Percentiles rank a stretch among this genome's conserved stretches.
These are phyloP conservation scores for Hemisphaericaspora xylanilytica DNA, from an alignment of 1,139 yeast species.

Conservation along the genomic window DNA sequence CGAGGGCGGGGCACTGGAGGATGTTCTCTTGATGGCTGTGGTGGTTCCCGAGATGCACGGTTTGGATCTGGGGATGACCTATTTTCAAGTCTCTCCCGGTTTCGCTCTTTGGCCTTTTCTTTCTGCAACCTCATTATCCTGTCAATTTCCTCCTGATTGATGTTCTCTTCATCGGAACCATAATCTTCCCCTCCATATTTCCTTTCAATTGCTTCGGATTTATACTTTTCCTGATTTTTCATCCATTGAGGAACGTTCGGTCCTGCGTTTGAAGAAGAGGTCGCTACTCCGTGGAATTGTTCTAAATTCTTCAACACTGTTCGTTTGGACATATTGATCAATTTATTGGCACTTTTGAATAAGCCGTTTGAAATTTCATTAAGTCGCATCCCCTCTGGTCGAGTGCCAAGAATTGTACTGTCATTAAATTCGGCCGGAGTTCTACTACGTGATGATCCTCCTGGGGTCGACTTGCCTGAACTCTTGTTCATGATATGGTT, in stretches of 20 bases:
- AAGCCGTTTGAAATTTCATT: constrained; percentile 64
- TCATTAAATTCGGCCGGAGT: constrained; percentile 6
- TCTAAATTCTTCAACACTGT: constrained; percentile 66
- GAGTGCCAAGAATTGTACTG: constrained; percentile 15
- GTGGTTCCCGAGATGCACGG: not conserved
- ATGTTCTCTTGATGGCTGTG: not conserved
- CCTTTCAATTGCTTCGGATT: constrained; percentile 38
- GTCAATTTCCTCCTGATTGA: constrained; percentile 43
- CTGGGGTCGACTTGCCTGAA: constrained; percentile 16
- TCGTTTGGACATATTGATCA: constrained; percentile 60
- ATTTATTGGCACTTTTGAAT: constrained; percentile 58
- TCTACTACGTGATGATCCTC: not conserved
- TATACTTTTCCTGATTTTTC: constrained; percentile 55
- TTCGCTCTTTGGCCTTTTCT: constrained; percentile 37
- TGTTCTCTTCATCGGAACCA: constrained; percentile 46
- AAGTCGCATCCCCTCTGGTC: constrained; percentile 31
- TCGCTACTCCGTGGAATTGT: constrained; percentile 44
- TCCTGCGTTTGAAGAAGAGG: constrained; percentile 19
- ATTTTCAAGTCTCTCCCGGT: constrained; percentile 24
- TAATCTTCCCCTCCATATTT: constrained; percentile 39
- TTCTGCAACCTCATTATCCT: constrained; percentile 38
- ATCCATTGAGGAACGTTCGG: constrained; percentile 75
- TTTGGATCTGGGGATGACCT: not conserved
- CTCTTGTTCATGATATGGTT: constrained; percentile 55
- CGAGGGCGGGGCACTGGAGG: constrained; percentile 3